Base-by-base conservation (phyloP, 2,329 filamentous ascomycete genomes). In the Colletotrichum abscissum region DNA sequence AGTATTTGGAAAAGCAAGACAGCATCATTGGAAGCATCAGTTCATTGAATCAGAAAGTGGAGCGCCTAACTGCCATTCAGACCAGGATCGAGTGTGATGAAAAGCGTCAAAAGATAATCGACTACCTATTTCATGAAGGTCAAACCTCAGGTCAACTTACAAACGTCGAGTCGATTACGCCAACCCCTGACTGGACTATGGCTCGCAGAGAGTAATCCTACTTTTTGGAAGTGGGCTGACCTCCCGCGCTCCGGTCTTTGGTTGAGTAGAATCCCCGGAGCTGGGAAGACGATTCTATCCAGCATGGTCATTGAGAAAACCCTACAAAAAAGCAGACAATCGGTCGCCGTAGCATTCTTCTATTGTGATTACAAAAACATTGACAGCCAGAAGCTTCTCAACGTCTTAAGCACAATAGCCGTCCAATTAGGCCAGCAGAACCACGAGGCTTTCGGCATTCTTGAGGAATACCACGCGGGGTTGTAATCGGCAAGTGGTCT, bases 281-380 rank as follows among this genome's bases (percentile, higher is more conserved):
- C 67, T 24, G 54, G 60, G 1, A 70, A 66, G 28, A 70, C 54
- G 1, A 35, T 66, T 7, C 54, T 64, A 14, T 19, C 26, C 4
- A 19, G 67, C 0, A 22, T 35, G 0, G 59, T 57, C 6, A 49
- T 64, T 1, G 59, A 57, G 4, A 46, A 69, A 1, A 28, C 49
- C 2, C 33, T 69, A 0, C 58, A 63, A 26, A 1, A 38, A 24
- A 63, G 59, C 11, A 49, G 16, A 0, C 16, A n/a, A 0, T 64
- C 46, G 7, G 56, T 52, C 0, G 67, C 67, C 3, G 59, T 64
- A 0, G 58, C 67, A 1, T 64, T 69, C 22, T 19, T 64, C 33
- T 69, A 28, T 11, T 69, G 67, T 14, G 67, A 64, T 22, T 57
- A 69, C 24, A 64, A 69, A 19, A 69, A 46, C 2, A 12, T 9